phyloP scores from a whole-genome alignment of 163 green algal species.

The Volvox carteri region DNA sequence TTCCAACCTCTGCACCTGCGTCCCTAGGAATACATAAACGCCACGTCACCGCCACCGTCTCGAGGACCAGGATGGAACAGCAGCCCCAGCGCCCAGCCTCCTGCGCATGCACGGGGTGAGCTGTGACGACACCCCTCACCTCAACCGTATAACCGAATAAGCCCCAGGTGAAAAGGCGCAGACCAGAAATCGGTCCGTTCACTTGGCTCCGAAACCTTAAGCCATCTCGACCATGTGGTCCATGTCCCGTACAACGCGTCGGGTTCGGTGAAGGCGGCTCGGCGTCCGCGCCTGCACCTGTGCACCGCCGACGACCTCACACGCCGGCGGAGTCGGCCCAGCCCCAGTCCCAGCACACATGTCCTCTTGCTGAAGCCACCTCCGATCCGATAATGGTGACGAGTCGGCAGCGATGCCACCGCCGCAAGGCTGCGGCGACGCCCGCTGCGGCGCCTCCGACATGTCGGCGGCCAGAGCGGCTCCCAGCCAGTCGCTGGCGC shows the following conservation, averaged over 20 bases:
- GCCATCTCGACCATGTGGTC: background rate
- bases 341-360: background rate
- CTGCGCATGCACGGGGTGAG: no score
- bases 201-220: background rate
- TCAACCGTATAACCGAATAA: no score
- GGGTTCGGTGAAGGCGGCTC: background rate
- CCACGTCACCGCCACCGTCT: no score
- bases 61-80: no score
- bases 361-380: background rate
- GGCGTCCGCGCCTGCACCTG: background rate
- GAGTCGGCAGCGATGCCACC: background rate
- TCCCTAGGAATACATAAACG: no score
- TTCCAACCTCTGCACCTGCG: no score
- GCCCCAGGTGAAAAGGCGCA: no score
- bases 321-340: background rate
- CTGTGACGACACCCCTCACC: no score
- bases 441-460: background rate
- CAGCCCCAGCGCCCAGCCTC: no score
- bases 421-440: background rate
- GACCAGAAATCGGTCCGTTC: no score
- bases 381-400: background rate
- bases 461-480: background rate
- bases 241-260: background rate
- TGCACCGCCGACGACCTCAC: background rate
- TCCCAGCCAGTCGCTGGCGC: background rate